phyloP scores from a whole-genome alignment of 306 rosid species.

The Canavalia gladiata region DNA sequence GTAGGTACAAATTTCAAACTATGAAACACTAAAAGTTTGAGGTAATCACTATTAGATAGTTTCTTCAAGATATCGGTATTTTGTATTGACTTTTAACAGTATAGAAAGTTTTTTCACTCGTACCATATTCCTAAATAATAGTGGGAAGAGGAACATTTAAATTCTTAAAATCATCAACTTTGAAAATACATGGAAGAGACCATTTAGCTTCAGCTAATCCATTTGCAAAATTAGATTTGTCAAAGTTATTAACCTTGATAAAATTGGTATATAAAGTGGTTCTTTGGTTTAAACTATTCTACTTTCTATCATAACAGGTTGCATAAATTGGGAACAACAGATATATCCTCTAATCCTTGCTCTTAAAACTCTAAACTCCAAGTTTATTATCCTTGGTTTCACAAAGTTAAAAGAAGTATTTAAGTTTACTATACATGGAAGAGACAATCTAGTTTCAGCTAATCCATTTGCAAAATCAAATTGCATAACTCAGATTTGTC shows the following conservation, averaged over 20 bases:
- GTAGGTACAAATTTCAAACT: constrained; percentile 85
- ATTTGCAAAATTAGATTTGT: too few relatives aligned
- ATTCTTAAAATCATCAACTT: constrained; percentile 69
- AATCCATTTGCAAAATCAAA: constrained; percentile 57
- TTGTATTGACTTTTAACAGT: constrained; percentile 90
- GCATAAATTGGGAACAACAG: constrained; percentile 72
- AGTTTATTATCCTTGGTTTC: too few relatives aligned
- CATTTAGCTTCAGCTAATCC: too few relatives aligned
- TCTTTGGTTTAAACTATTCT: constrained; percentile 57
- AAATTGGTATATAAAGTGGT: constrained; percentile 70
- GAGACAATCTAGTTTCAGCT: constrained; percentile 67
- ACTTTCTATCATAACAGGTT: constrained; percentile 58
- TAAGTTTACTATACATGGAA: constrained; percentile 80
- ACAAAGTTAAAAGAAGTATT: too few relatives aligned
- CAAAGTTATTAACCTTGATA: too few relatives aligned
- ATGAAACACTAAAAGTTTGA: constrained; percentile 79
- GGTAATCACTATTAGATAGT: constrained; percentile 55
- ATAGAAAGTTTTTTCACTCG: constrained; percentile 77
- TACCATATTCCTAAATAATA: constrained; percentile 91
- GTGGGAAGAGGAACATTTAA: constrained; percentile 90
- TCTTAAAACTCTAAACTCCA: too few relatives aligned
- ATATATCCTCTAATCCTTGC: constrained; percentile 39
- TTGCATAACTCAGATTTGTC: constrained; percentile 37
- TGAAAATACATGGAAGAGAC: constrained; percentile 49
- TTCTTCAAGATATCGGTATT: constrained; percentile 68